Percentiles rank a stretch among this genome's conserved stretches.
These are phyloP conservation scores for Esteya vermicola DNA, from an alignment of 2,329 filamentous ascomycete genomes.

Conservation along the genomic window DNA sequence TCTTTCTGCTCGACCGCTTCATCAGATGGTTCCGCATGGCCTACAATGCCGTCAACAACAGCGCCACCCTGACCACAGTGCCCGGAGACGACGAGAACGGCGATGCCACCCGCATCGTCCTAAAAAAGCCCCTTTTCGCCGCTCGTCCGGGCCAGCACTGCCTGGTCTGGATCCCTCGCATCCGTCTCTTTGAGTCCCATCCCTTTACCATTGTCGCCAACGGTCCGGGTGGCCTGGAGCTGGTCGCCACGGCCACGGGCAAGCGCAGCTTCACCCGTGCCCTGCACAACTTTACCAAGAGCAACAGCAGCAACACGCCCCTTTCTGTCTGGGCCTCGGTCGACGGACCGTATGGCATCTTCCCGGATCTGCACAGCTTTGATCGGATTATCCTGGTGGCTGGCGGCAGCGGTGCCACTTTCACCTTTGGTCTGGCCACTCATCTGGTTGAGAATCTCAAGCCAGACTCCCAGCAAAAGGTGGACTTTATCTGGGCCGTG, in stretches of 20 bases:
- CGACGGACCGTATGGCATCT: conserved; percentile 8
- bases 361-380: conserved; percentile 3
- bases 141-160: conserved; percentile 38
- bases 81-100: conserved; percentile 14
- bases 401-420: conserved; percentile 9
- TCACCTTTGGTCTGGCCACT: conserved; percentile 7
- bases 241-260: conserved; percentile 36
- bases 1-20: conserved; percentile 31
- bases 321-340: conserved; percentile 1
- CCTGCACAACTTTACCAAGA: conserved; percentile 24
- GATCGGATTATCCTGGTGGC: conserved; percentile 8
- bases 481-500: conserved; percentile 10
- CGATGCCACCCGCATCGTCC: conserved; percentile 27
- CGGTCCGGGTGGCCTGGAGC: conserved; percentile 28
- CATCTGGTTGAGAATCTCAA: conserved; percentile 3
- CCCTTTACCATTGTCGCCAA: conserved; percentile 41
- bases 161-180: conserved; percentile 42
- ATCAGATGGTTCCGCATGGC: conserved; percentile 21
- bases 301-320: not conserved
- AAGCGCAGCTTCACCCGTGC: conserved; percentile 39
- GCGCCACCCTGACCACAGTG: conserved; percentile 26
- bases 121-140: conserved; percentile 25
- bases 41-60: conserved; percentile 24
- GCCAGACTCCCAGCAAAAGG: not conserved
- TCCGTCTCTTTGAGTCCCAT: conserved; percentile 39